These are phyloP conservation scores for Helianthus tuberosus DNA, from an alignment of 129 eudicot genomes.

Conservation along the genomic window DNA sequence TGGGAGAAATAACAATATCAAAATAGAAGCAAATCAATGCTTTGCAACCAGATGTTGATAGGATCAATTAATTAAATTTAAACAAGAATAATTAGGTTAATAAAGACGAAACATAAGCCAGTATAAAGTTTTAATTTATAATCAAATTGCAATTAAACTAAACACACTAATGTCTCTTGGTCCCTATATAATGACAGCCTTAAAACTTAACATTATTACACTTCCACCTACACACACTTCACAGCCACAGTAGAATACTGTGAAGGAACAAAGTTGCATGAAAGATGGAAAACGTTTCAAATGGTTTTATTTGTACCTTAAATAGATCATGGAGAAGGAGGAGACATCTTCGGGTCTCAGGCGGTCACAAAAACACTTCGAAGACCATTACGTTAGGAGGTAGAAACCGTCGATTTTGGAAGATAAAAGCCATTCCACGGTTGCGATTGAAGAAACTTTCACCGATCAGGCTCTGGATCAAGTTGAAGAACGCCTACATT, in stretches of 20 bases:
- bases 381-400: slow-evolving; percentile 44
- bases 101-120: slow-evolving; percentile 5
- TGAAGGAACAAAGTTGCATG: neutral
- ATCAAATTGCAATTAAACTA: neutral
- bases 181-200: slow-evolving; percentile 17
- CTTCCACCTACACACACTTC: slow-evolving; percentile 10
- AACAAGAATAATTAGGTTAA: neutral
- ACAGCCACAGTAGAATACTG: slow-evolving; percentile 10
- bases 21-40: neutral
- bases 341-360: slow-evolving; percentile 34
- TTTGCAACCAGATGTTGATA: slow-evolving; percentile 1
- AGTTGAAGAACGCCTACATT: slow-evolving; percentile 56
- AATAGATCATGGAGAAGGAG: slow-evolving; percentile 39
- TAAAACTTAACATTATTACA: neutral
- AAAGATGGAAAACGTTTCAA: slow-evolving; percentile 44
- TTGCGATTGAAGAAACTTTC: slow-evolving; percentile 46
- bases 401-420: slow-evolving; percentile 42
- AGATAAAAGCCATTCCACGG: slow-evolving; percentile 42
- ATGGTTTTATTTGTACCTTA: slow-evolving; percentile 17
- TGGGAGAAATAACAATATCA: too few relatives aligned
- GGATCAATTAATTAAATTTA: neutral
- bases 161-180: neutral
- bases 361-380: slow-evolving; percentile 22
- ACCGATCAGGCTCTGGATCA: slow-evolving; percentile 50
- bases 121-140: neutral